Base-by-base conservation (phyloP, 768 basidiomycete genomes). In the Coprinopsis strossmayeri region DNA sequence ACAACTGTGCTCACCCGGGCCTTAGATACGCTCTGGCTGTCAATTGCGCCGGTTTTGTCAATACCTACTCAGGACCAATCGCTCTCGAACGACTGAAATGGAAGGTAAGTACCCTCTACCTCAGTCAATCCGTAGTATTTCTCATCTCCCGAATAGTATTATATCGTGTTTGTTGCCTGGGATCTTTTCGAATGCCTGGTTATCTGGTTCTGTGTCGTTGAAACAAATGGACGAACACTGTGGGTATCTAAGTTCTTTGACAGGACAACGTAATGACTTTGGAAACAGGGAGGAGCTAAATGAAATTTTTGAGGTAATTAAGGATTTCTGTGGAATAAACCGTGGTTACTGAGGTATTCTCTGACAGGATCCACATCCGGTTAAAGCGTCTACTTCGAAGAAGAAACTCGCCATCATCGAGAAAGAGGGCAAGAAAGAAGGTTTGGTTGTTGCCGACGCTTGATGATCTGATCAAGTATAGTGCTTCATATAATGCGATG, bases 51-150 rank as follows among this genome's bases (percentile, higher is more conserved):
- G 69, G 68, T 11, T 69, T 77, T 49, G 68, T 74, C 58, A 80
- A 78, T 55, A 70, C 70, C 10, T 81, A 76, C 46, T 77, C 78
- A 13, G 66, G 63, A 9, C 69, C 68, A 1, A 69, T 69, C 40
- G 68, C 63, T 5, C 58, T 69, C 17, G 59, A 60, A 43, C 61
- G 50, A 25, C 66, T 70, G 53, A 52, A 59, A 20, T 69, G 68
- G 69, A 64, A 48, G 55, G 67, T 69, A 51, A 49, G 62, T 51
- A 10, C 40, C 1, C 44, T 18, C n/a, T 26, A 24, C 27, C 17
- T 26, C 46, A 37, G 4, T 11, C 34, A 39, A 21, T 9, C 18
- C 49, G 15, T 32, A 5, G 27, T 34, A n/a, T 32, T 34, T 17
- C 3, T 17, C 10, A 21, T 17, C 5, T 5, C 17, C 7, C 17